phyloP scores from a whole-genome alignment of 2,329 filamentous ascomycete species.

The Aspergillus vadensis region DNA sequence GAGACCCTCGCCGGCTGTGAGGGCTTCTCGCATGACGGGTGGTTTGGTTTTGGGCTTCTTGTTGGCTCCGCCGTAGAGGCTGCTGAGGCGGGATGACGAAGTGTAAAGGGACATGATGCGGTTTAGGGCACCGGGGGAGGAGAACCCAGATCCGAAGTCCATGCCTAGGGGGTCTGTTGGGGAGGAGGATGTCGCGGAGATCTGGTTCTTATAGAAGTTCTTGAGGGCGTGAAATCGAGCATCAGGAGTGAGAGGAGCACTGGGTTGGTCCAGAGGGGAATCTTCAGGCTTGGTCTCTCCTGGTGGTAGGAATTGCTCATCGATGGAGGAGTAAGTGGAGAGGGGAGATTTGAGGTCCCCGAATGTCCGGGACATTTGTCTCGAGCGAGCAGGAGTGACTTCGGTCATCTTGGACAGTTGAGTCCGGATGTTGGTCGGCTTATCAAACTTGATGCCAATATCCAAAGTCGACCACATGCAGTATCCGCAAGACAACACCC shows the following conservation, averaged over 20 bases:
- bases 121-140: constrained; percentile 77
- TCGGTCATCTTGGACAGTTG: constrained; percentile 70
- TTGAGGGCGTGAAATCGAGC: constrained; percentile 74
- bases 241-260: constrained; percentile 58
- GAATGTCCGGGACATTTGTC: constrained; percentile 43
- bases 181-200: constrained; percentile 63
- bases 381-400: constrained; percentile 31
- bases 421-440: constrained; percentile 78
- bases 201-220: constrained; percentile 78
- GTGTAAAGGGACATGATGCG: constrained; percentile 93
- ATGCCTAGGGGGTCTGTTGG: constrained; percentile 56
- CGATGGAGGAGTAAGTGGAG: constrained; percentile 38
- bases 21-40: constrained; percentile 78
- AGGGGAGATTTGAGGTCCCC: constrained; percentile 42
- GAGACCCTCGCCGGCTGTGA: constrained; percentile 70
- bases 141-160: constrained; percentile 53
- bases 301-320: constrained; percentile 33
- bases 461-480: constrained; percentile 93
- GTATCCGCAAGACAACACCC: constrained; percentile 81
- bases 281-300: constrained; percentile 28
- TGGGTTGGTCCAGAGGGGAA: constrained; percentile 36
- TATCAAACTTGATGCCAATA: constrained; percentile 86
- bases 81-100: constrained; percentile 54
- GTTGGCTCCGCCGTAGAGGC: constrained; percentile 52
- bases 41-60: constrained; percentile 69